Conservation (phyloP, 169 alveolate genomes). For the Plasmodium ovale region DNA sequence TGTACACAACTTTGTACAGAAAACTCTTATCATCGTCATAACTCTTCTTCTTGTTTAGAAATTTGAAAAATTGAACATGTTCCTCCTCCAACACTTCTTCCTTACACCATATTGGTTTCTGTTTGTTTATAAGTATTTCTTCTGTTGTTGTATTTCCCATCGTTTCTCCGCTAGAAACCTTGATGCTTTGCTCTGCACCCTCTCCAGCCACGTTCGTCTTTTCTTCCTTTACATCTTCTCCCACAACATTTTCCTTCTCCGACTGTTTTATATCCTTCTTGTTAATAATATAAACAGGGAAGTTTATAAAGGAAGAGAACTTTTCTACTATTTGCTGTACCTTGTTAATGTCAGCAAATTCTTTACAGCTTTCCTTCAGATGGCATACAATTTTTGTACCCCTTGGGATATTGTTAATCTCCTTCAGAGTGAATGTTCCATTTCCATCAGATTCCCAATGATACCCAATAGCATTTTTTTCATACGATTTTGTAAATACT, state of each 20-base stretch:
- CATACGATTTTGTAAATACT: slow-evolving; percentile 89
- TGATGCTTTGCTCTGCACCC: slow-evolving; percentile 47
- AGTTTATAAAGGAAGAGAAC: slow-evolving; percentile 94
- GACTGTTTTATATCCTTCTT: slow-evolving; percentile 22
- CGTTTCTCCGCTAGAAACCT: slow-evolving; percentile 81
- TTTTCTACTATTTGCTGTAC: slow-evolving; percentile 88
- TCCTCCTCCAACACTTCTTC: slow-evolving; percentile 93
- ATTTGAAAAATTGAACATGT: slow-evolving; percentile 91
- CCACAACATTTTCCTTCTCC: no score
- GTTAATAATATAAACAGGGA: slow-evolving; percentile 88
- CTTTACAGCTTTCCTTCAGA: slow-evolving; percentile 90
- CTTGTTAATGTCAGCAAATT: slow-evolving; percentile 86
- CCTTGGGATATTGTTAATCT: slow-evolving; percentile 82
- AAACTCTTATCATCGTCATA: slow-evolving; percentile 83
- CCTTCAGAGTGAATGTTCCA: slow-evolving; percentile 82
- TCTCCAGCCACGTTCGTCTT: background rate
- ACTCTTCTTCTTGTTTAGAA: slow-evolving; percentile 76
- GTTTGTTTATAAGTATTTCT: slow-evolving; percentile 86
- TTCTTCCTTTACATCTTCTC: background rate
- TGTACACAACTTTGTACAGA: slow-evolving; percentile 89
- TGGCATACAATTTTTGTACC: slow-evolving; percentile 94
- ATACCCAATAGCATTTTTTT: slow-evolving; percentile 88
- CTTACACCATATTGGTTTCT: slow-evolving; percentile 91
- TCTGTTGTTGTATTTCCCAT: slow-evolving; percentile 82
- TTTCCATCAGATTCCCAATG: slow-evolving; percentile 86